A percentile compares a stretch with the other conserved stretches of the same genome.
Evolutionary conservation across 2,329 filamentous ascomycete genomes (phyloP).

Genomic region (Chaetomium globosum): DNA sequence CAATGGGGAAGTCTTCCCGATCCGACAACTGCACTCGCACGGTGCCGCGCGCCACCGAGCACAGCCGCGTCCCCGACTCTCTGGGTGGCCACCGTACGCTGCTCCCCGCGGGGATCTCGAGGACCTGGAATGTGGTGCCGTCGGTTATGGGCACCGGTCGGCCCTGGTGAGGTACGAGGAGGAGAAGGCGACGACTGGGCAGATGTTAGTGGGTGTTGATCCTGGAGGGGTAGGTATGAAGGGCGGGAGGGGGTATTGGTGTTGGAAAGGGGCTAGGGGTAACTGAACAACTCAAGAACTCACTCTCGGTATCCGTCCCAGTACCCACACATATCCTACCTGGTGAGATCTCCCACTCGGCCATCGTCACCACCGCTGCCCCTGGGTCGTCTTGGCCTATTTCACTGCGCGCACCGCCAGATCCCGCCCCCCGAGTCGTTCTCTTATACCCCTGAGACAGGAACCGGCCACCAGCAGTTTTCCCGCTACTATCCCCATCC

Average conservation of each 20-base stretch:
- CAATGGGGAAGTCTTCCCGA: slow-evolving; percentile 28
- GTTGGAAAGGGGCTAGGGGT: background rate
- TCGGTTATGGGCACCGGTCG: slow-evolving; percentile 15
- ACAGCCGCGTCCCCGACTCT: slow-evolving; percentile 21
- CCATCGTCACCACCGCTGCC: slow-evolving; percentile 12
- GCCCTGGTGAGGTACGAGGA: slow-evolving; percentile 27
- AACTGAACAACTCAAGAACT: background rate
- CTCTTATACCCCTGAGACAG: background rate
- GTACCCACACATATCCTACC: slow-evolving; percentile 22
- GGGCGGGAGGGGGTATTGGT: background rate
- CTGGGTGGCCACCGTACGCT: slow-evolving; percentile 18
- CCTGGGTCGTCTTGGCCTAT: background rate
- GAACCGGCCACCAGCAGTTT: background rate
- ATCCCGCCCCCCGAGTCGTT: too few relatives aligned
- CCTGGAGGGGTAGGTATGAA: background rate
- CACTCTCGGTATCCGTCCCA: slow-evolving; percentile 17
- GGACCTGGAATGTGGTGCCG: slow-evolving; percentile 20
- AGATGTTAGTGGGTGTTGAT: background rate
- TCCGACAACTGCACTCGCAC: slow-evolving; percentile 20
- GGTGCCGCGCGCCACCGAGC: slow-evolving; percentile 28
- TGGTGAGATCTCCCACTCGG: slow-evolving; percentile 31
- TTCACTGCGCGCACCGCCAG: too few relatives aligned
- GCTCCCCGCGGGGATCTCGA: slow-evolving; percentile 21
- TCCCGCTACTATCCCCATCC: too few relatives aligned
- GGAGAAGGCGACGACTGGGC: slow-evolving; percentile 29